Percentiles rank a stretch among this genome's conserved stretches.
phyloP scores from a whole-genome alignment of 140 eudicot species.

The Stevia rebaudiana region DNA sequence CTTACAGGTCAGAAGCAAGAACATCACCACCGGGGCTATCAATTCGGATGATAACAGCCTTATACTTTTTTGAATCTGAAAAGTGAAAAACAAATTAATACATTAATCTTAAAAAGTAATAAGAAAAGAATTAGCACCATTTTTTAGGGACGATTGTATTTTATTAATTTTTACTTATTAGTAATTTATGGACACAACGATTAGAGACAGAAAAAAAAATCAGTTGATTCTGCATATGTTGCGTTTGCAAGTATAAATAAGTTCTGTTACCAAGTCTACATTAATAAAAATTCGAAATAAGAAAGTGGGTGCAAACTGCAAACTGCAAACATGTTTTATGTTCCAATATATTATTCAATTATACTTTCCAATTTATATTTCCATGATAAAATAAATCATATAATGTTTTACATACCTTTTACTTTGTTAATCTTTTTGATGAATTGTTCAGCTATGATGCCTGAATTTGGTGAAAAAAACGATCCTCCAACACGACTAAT shows the following conservation, averaged over 20 bases:
- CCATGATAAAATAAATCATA: neutral
- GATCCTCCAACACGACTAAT: slow-evolving; percentile 67
- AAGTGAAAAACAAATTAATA: slow-evolving; percentile 11
- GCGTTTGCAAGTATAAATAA: neutral
- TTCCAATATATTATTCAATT: neutral
- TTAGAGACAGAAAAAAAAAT: neutral
- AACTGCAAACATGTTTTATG: neutral
- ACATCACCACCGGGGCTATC: slow-evolving; percentile 96
- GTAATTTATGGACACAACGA: neutral
- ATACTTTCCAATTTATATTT: neutral
- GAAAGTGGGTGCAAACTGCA: neutral
- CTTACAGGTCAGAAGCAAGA: slow-evolving; percentile 97
- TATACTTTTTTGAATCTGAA: slow-evolving; percentile 72
- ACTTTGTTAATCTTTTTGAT: slow-evolving; percentile 73
- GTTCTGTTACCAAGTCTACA: neutral
- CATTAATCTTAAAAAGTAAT: neutral
- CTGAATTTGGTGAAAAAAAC: slow-evolving; percentile 48
- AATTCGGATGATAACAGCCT: slow-evolving; percentile 82
- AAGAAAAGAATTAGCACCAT: neutral
- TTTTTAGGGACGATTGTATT: neutral
- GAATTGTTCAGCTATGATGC: slow-evolving; percentile 66
- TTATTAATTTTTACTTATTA: neutral
- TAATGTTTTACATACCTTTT: slow-evolving; percentile 38
- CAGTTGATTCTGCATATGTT: neutral
- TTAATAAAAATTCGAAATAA: neutral